Evolutionary conservation across 305 asterid genomes (phyloP).

Genomic region (Solanum hybrid): DNA sequence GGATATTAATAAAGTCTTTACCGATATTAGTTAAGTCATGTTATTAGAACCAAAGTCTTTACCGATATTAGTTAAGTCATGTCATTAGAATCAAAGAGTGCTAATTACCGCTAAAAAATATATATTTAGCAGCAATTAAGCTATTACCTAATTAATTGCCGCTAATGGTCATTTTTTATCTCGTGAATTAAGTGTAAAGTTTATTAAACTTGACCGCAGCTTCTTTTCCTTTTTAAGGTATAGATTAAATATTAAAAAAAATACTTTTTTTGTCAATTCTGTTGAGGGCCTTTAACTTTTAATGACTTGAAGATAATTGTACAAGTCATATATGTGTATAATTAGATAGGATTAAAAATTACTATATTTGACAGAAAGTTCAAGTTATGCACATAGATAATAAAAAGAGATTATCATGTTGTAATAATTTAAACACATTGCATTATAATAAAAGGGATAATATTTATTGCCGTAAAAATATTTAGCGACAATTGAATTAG

Average conservation of each 20-base stretch:
- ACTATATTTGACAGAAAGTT: not conserved
- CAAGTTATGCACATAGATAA: not conserved
- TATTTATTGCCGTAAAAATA: too few relatives aligned
- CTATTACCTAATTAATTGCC: too few relatives aligned
- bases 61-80: too few relatives aligned
- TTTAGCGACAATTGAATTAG: rapidly evolving
- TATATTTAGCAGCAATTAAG: too few relatives aligned
- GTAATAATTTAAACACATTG: not conserved
- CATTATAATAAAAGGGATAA: not conserved
- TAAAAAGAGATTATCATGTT: not conserved
- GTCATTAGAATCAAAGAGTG: too few relatives aligned
- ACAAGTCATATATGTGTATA: not conserved
- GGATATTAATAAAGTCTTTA: too few relatives aligned
- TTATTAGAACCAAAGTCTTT: too few relatives aligned
- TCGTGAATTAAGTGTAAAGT: not conserved
- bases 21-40: too few relatives aligned
- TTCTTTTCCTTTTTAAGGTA: not conserved
- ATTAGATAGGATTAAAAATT: not conserved
- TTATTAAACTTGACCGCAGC: not conserved
- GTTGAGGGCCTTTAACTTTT: not conserved
- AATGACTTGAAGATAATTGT: not conserved
- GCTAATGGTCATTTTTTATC: too few relatives aligned
- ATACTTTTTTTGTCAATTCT: not conserved
- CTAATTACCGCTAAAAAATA: too few relatives aligned
- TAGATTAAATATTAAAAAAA: not conserved